Base-by-base conservation (phyloP, 257 asterid species). In the Rauvolfia tetraphylla region DNA sequence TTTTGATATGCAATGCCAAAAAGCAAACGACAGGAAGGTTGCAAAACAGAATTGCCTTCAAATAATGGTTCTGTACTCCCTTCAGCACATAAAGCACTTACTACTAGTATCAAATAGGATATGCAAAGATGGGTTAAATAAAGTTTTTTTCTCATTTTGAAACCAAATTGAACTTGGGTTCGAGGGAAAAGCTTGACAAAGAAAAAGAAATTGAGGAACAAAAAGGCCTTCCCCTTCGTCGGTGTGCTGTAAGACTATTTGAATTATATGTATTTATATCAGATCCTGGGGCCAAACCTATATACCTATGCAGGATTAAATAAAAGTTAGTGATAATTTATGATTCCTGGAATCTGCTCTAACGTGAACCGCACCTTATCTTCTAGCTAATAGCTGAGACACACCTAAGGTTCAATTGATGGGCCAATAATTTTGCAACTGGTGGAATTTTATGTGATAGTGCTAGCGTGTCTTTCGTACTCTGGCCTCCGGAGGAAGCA, bases 1-100 rank as follows among this genome's bases (percentile, higher is more conserved):
- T 15, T 33, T 65, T 18, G 0, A 65, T 17, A 62, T 62, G 8
- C 12, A 62, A 63, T 63, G 69, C n/a, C 4, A 63, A 63, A 63
- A 63, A 39, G 71, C 46, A 66, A 66, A 66, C 48, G 7, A 66
- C 71, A 66, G 0, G 2, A 36, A 66, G 17, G 20, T 66, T 18
- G 71, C 48, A 36, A 66, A 20, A 20, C 29, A 18, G n/a, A 36
- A 36, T 48, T 53, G 76, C 23, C 48, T 72, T 53, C 76, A 25
- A 72, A 53, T 72, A 56, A 72, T 72, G 71, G 23, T 10, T 36
- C 2, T 66, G 71, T 66, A 66, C 48, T 66, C 18, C 29, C 36
- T 11, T 36, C 36, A 1, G 71, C 36, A 66, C 71, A 34, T 66
- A 29, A 66, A 23, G 29, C 20, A 25, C 71, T 20, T 36, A 66